Evolutionary conservation across 1,139 yeast genomes (phyloP).

Genomic region (Yarrowia galli): DNA sequence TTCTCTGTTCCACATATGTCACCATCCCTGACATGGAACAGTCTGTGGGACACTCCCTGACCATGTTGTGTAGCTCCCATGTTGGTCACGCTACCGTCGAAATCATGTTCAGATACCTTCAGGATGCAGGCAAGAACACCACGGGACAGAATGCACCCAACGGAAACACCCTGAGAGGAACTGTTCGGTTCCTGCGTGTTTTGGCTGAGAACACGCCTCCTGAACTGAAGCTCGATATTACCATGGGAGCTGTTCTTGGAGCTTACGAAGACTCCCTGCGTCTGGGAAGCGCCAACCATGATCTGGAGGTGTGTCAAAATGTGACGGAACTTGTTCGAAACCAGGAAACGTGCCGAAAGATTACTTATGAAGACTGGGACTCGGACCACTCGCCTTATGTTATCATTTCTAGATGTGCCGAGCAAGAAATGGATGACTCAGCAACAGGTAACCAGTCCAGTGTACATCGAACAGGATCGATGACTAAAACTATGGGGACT

Average conservation of each 20-base stretch:
- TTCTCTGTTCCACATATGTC: constrained; percentile 59
- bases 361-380: constrained; percentile 58
- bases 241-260: constrained; percentile 45
- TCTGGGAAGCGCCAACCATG: constrained; percentile 46
- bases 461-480: not conserved
- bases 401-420: constrained; percentile 41
- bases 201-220: constrained; percentile 42
- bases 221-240: constrained; percentile 43
- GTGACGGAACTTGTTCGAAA: constrained; percentile 45
- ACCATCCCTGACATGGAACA: constrained; percentile 54
- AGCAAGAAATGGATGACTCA: constrained; percentile 23
- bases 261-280: constrained; percentile 46
- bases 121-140: constrained; percentile 45
- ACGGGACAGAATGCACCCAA: constrained; percentile 41
- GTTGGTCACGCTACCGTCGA: constrained; percentile 52
- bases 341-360: constrained; percentile 42
- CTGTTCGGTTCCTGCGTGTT: constrained; percentile 51
- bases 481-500: constrained; percentile 1
- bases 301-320: constrained; percentile 46
- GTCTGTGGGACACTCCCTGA: constrained; percentile 54
- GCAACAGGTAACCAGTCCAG: constrained; percentile 48
- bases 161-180: constrained; percentile 59
- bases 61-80: constrained; percentile 52
- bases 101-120: constrained; percentile 53
- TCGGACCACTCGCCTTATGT: constrained; percentile 57